A percentile compares a stretch with the other conserved stretches of the same genome.
These are phyloP conservation scores for Dispira simplex DNA, from an alignment of 192 early-diverging fungal species.

Conservation along the genomic window DNA sequence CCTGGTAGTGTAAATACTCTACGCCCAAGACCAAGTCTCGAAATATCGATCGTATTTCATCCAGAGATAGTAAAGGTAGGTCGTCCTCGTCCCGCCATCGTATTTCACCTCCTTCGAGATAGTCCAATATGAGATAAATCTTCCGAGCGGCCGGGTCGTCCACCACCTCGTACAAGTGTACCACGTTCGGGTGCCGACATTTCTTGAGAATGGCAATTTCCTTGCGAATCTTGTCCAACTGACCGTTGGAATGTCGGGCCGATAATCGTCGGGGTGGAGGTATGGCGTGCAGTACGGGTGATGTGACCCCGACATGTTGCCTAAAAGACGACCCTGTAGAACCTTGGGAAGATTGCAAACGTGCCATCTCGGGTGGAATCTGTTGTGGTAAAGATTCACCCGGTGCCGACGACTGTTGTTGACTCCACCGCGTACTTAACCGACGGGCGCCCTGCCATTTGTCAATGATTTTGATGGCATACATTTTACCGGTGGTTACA, in stretches of 20 bases:
- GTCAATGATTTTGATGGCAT: constrained; percentile 36
- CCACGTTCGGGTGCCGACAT: constrained; percentile 83
- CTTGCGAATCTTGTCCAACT: constrained; percentile 70
- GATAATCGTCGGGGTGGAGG: not conserved
- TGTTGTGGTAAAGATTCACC: no score
- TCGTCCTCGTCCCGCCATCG: constrained; percentile 52
- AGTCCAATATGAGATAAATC: constrained; percentile 90
- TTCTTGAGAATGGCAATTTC: constrained; percentile 97
- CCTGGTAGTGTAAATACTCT: constrained; percentile 87
- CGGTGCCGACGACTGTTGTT: no score
- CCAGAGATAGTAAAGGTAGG: constrained; percentile 42
- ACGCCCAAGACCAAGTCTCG: constrained; percentile 80
- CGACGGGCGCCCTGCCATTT: constrained; percentile 15
- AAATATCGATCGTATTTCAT: constrained; percentile 64
- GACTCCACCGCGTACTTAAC: constrained; percentile 6
- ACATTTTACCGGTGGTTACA: constrained; percentile 54
- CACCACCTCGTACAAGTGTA: constrained; percentile 81
- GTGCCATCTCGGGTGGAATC: not conserved
- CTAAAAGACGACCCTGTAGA: not conserved
- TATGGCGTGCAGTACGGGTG: no score
- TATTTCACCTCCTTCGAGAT: constrained; percentile 85
- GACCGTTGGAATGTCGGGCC: constrained; percentile 3
- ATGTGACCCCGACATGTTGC: no score
- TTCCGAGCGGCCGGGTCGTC: constrained; percentile 82
- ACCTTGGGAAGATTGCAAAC: not conserved